A percentile compares a stretch with the other conserved stretches of the same genome.
Evolutionary conservation across 768 basidiomycete genomes (phyloP).

Genomic region (Mycena vitilis): DNA sequence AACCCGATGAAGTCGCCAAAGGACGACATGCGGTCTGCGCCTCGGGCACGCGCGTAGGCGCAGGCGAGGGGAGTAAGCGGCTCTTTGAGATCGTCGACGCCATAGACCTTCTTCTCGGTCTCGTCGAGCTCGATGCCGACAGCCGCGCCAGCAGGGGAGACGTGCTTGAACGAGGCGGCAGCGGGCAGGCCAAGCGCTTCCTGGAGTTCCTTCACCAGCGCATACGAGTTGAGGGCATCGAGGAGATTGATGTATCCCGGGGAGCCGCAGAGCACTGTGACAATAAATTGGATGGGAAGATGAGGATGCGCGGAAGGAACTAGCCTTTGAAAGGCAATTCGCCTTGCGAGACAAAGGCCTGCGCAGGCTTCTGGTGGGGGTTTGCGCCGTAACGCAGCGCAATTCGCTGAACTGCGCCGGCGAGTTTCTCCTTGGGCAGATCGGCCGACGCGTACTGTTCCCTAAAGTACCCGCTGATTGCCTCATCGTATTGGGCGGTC

Average conservation of each 20-base stretch:
- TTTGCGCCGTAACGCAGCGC: conserved; percentile 95
- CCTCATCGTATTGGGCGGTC: conserved; percentile 95
- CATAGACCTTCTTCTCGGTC: conserved; percentile 93
- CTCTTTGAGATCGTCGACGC: conserved; percentile 94
- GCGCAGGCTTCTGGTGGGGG: conserved; percentile 98
- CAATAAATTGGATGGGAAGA: conserved; percentile 1
- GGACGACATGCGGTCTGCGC: conserved; percentile 99
- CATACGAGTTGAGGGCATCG: conserved; percentile 97
- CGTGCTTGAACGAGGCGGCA: conserved; percentile 99
- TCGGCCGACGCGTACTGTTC: conserved; percentile 94
- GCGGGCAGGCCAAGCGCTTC: conserved; percentile 90
- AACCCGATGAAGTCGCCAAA: conserved; percentile 99
- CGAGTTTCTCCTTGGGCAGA: conserved; percentile 67
- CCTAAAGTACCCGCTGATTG: conserved; percentile 96
- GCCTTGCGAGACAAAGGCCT: conserved; percentile 91
- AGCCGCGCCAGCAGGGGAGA: conserved; percentile 97
- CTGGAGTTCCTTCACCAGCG: conserved; percentile 93
- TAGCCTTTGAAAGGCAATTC: conserved; percentile 94
- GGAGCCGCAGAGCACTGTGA: conserved; percentile 86
- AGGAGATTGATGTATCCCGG: conserved; percentile 99
- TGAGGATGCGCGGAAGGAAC: conserved; percentile 15
- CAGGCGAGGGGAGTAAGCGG: conserved; percentile 88
- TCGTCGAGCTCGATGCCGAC: conserved; percentile 88
- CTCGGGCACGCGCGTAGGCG: conserved; percentile 96
- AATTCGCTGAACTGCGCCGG: conserved; percentile 83